Evolutionary conservation across 352 stramenopile species (phyloP), one percentile per base, ranked within the genome.

Genomic region (Phytophthora ohioensis): DNA sequence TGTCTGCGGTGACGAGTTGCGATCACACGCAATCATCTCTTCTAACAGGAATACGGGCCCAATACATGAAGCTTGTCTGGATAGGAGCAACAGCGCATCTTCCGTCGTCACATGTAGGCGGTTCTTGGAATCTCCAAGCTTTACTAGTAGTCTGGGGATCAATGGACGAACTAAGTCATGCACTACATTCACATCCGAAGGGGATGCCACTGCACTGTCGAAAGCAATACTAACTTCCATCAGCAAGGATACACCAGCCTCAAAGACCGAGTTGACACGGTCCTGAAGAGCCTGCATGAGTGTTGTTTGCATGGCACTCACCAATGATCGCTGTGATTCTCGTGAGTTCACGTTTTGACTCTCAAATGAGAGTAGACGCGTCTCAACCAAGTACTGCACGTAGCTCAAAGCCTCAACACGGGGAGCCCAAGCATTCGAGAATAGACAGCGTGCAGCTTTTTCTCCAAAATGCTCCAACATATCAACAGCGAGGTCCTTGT

Each of bases 381-480:
- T 73, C 53, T 93, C 76, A 21, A 95, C 61, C 54, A 90, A 74
- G 15, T 79, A 82, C 48, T 95, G 88, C 32, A 95, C 56, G 42
- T 90, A 91, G 65, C 88, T 92, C 12, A 96, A 69, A 8, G 83
- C 88, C 61, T 94, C 88, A 1, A 94, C 87, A 1, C 88, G 87
- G 31, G 88, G 88, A 17, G 85, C 85, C 88, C 88, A 96, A 2
- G 88, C 85, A 45, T 91, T 91, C 1, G 87, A 96, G 35, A 94
- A 91, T 17, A 96, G 36, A 46, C 86, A 95, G 1, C 88, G 79
- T 4, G 87, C 78, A 0, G 91, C 71, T 48, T 92, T 92, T 41
- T 94, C 86, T 7, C 86, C 88, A 71, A 95, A 94, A 57, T 73
- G 85, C 1, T 56, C 67, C 1, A 88, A 36, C 27, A 95, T 69